Evolutionary conservation across 306 rosid species (phyloP).

Genomic region (Cucumis cinereus): DNA sequence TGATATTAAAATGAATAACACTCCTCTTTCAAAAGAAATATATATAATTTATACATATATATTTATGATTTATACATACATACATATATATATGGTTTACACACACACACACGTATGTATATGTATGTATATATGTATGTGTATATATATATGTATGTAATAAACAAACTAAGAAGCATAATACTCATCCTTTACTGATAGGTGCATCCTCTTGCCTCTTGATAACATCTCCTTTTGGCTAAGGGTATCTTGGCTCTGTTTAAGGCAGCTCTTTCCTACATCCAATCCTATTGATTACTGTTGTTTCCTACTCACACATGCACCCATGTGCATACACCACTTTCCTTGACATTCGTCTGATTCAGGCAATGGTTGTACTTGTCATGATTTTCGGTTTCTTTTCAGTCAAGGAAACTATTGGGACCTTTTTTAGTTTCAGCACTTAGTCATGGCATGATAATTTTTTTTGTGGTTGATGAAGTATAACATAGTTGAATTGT

Average conservation of each 20-base stretch:
- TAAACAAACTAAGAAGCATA: background rate
- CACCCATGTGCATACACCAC: background rate
- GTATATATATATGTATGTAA: no score
- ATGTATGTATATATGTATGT: no score
- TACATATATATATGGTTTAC: no score
- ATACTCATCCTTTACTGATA: background rate
- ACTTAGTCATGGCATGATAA: background rate
- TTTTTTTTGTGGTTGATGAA: conserved; percentile 17
- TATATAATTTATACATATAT: no score
- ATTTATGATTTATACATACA: no score
- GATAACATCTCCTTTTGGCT: background rate
- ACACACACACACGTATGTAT: no score
- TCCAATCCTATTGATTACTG: background rate
- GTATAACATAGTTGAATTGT: conserved; percentile 12
- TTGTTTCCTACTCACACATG: background rate
- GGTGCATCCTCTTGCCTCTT: background rate
- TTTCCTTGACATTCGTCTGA: background rate
- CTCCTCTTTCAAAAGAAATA: background rate
- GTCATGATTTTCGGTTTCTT: background rate
- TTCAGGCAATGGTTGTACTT: background rate
- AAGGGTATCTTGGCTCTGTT: background rate
- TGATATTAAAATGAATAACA: background rate
- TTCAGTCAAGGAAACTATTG: background rate
- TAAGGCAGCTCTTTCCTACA: background rate
- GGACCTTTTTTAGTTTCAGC: background rate